Percentiles rank a stretch among this genome's conserved stretches.
These are phyloP conservation scores for Microsporum audouinii DNA, from an alignment of 2,329 filamentous ascomycete species.

Conservation along the genomic window DNA sequence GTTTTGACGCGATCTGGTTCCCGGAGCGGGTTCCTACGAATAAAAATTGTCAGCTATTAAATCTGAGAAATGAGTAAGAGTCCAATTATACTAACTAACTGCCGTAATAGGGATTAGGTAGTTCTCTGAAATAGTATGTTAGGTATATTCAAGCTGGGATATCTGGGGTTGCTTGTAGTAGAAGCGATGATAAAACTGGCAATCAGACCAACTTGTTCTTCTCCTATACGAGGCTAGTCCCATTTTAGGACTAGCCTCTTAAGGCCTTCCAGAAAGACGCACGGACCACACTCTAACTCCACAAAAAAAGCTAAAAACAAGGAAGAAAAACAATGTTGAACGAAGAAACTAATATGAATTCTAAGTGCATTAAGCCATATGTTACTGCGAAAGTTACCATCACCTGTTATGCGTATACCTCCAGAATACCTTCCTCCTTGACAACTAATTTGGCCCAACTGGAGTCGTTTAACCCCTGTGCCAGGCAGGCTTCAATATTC, in stretches of 20 bases:
- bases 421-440: too few relatives aligned
- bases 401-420: too few relatives aligned
- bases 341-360: neutral
- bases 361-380: neutral
- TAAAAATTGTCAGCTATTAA: neutral
- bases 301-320: neutral
- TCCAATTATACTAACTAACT: neutral
- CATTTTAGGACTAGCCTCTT: neutral
- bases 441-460: too few relatives aligned
- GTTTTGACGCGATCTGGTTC: neutral
- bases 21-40: neutral
- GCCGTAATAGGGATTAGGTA: neutral
- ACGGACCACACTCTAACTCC: constrained; percentile 5
- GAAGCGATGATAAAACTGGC: neutral
- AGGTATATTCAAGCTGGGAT: neutral
- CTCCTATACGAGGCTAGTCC: neutral
- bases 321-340: neutral
- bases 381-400: too few relatives aligned
- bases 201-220: neutral
- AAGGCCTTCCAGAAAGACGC: neutral
- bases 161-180: neutral
- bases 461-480: too few relatives aligned
- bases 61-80: neutral
- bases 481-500: too few relatives aligned
- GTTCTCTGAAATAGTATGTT: neutral